These are phyloP conservation scores for Penicillium paxilli DNA, from an alignment of 495 filamentous ascomycete genomes.

Conservation along the genomic window DNA sequence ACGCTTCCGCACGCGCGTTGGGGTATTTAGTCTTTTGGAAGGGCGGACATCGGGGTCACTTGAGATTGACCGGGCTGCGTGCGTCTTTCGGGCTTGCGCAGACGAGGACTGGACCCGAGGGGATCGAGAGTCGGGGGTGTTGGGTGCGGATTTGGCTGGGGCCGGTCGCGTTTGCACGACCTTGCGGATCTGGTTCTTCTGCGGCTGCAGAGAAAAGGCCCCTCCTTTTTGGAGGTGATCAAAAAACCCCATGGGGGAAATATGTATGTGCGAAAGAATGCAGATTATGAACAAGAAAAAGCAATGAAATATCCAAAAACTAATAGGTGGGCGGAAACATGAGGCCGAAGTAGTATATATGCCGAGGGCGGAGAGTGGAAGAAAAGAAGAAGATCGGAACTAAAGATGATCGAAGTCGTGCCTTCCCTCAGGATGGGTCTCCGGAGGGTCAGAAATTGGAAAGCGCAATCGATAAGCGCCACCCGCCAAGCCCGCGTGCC, in stretches of 20 bases:
- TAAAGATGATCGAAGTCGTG: constrained; percentile 2
- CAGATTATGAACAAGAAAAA: constrained; percentile 21
- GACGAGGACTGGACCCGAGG: constrained; percentile 22
- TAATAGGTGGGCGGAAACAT: constrained; percentile 21
- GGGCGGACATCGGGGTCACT: constrained; percentile 30
- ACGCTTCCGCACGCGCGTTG: constrained; percentile 44
- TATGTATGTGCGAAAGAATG: constrained; percentile 7
- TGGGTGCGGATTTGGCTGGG: constrained; percentile 30
- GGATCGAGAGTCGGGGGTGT: constrained; percentile 21
- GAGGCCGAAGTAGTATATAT: constrained; percentile 16
- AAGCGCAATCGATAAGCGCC: constrained; percentile 30
- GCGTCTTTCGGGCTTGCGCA: constrained; percentile 28
- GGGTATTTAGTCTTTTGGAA: constrained; percentile 37
- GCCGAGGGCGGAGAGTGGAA: constrained; percentile 3
- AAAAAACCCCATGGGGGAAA: constrained; percentile 51
- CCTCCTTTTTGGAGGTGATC: constrained; percentile 57
- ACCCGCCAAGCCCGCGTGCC: constrained; percentile 11
- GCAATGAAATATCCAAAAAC: constrained; percentile 14
- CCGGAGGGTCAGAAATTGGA: no score
- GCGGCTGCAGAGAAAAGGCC: constrained; percentile 49
- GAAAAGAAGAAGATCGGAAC: constrained; percentile 10
- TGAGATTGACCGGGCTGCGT: constrained; percentile 35
- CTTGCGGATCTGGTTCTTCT: constrained; percentile 50
- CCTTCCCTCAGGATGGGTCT: no score
- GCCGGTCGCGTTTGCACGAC: constrained; percentile 43